Evolutionary conservation across 2,329 filamentous ascomycete species (phyloP), one percentile per base, ranked within the genome.

Genomic region (Chaetomium olivaceum): DNA sequence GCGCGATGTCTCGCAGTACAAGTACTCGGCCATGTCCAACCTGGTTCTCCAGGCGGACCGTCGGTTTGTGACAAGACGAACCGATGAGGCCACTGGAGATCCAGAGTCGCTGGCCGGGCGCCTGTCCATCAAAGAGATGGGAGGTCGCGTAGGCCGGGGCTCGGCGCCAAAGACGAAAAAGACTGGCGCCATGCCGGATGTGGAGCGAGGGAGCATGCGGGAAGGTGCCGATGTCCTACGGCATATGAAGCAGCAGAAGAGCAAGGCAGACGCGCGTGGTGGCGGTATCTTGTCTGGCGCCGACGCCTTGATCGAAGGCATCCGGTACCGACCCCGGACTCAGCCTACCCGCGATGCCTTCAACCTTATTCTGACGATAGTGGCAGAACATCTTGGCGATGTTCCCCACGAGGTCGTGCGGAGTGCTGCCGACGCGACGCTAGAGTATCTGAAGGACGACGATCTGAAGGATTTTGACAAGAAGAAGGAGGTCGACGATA

Each of bases 1-100:
- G 75, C 87, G 87, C 80, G 88, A 95, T 90, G 91, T 96, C 75
- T 93, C 92, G 80, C 93, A 97, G 81, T 97, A 96, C 87, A 97
- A 97, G 81, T 97, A 97, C 87, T 93, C 93, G 88, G 93, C 92
- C 79, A 98, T 99, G 95, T 99, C 95, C 82, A 99, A 99, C 88
- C 90, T 99, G 92, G 95, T 99, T 77, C 92, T 99, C 87, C 95
- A 99, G 91, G 93, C 93, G 82, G 95, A 99, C 83, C 90, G 93
- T 81, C 90, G 95, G 74, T 98, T 99, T 77, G 90, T 96, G 74
- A 92, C 92, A 70, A 89, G 95, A 77, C 89, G 93, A 74, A 93
- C 89, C 73, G 94, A 99, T 80, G 96, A 99, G 82, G 89, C 92
- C 70, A 98, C 94, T 60, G 95, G 95, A 74, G 95, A 99, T 77